phyloP scores from a whole-genome alignment of 805 yeast genomes.

The Suhomyces faveliae region DNA sequence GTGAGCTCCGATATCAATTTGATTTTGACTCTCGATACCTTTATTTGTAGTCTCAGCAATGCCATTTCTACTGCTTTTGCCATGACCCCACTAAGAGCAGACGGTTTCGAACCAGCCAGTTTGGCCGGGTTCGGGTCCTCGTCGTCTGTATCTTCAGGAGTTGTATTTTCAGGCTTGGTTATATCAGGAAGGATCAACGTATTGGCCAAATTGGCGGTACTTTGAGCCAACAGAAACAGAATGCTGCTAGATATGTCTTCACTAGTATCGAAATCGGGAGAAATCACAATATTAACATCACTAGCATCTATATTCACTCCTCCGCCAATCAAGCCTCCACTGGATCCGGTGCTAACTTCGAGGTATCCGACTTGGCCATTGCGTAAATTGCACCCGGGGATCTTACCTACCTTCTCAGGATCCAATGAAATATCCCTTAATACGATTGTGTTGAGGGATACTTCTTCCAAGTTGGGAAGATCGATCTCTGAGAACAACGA shows the following conservation, averaged over 20 bases:
- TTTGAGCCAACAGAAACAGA: constrained; percentile 60
- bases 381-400: constrained; percentile 64
- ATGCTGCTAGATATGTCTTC: constrained; percentile 30
- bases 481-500: constrained; percentile 81
- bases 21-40: constrained; percentile 46
- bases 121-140: constrained; percentile 10
- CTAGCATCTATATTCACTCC: constrained; percentile 64
- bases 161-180: constrained; percentile 14
- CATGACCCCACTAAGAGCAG: constrained; percentile 56
- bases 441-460: constrained; percentile 58
- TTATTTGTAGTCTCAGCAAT: constrained; percentile 55
- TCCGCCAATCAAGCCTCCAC: constrained; percentile 67
- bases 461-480: constrained; percentile 71
- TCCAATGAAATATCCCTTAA: constrained; percentile 65
- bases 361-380: constrained; percentile 59
- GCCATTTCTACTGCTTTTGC: constrained; percentile 67
- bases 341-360: constrained; percentile 38
- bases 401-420: constrained; percentile 59
- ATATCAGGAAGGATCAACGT: constrained; percentile 36
- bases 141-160: constrained; percentile 13
- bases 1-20: constrained; percentile 48
- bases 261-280: constrained; percentile 33
- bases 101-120: constrained; percentile 20
- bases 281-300: constrained; percentile 48
- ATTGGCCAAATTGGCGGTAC: constrained; percentile 72